These are phyloP conservation scores for Gentiana dahurica DNA, from an alignment of 257 asterid genomes.

Conservation along the genomic window DNA sequence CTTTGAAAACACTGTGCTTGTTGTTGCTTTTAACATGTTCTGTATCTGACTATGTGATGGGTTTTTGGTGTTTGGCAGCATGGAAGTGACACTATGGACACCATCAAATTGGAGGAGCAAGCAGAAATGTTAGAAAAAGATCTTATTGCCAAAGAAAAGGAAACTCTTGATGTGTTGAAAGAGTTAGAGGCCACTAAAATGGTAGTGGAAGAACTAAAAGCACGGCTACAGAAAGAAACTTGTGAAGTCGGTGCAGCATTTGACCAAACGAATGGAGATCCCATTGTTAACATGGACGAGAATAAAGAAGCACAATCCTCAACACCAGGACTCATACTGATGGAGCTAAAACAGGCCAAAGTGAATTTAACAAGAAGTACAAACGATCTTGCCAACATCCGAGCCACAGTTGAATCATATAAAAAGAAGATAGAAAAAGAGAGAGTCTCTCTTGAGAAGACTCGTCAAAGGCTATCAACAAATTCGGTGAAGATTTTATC, in stretches of 20 bases:
- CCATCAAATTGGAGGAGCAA: conserved; percentile 54
- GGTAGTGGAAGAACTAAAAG: conserved; percentile 48
- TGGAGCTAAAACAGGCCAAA: conserved; percentile 80
- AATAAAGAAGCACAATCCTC: conserved; percentile 20
- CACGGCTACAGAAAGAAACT: conserved; percentile 54
- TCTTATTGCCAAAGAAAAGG: conserved; percentile 60
- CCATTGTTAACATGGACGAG: conserved; percentile 8
- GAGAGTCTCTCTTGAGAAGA: conserved; percentile 64
- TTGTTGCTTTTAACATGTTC: not conserved
- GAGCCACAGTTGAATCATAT: conserved; percentile 61
- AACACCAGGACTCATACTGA: conserved; percentile 51
- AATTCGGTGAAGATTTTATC: conserved; percentile 39
- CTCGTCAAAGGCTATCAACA: conserved; percentile 60
- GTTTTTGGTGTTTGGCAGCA: conserved; percentile 19
- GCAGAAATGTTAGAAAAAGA: conserved; percentile 58
- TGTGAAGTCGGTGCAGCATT: conserved; percentile 31
- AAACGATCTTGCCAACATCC: conserved; percentile 60
- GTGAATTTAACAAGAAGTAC: conserved; percentile 56
- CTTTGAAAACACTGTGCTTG: too few relatives aligned
- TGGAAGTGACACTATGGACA: conserved; percentile 29
- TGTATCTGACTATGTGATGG: not conserved
- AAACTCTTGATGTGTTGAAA: conserved; percentile 66
- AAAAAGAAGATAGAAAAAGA: conserved; percentile 70
- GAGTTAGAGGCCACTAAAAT: conserved; percentile 61
- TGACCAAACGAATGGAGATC: conserved; percentile 5